Evolutionary conservation across 352 stramenopile species (phyloP).

Genomic region (Globisporangium parvum): DNA sequence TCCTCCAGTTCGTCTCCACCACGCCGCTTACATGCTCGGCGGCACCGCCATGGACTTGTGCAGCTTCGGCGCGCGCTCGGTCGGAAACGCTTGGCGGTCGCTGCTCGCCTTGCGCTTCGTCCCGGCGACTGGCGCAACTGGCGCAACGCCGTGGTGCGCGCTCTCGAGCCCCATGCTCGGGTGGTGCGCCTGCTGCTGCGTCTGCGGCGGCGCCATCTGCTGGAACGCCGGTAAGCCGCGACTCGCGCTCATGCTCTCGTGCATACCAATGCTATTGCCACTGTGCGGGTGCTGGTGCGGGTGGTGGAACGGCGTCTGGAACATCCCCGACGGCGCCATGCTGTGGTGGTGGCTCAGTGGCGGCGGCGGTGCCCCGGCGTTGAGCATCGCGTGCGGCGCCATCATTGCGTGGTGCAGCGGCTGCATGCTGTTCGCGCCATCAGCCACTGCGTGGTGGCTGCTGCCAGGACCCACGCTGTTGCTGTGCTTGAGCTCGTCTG

Average conservation of each 20-base stretch:
- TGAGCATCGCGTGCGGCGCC: slow-evolving; percentile 15
- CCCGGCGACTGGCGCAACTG: slow-evolving; percentile 18
- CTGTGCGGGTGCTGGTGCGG: slow-evolving; percentile 12
- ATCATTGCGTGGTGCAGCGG: slow-evolving; percentile 32
- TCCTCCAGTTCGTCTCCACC: not conserved
- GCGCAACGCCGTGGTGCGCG: not conserved
- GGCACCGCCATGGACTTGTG: slow-evolving; percentile 17
- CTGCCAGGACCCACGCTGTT: not conserved
- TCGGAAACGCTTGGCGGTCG: slow-evolving; percentile 12
- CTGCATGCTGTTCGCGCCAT: slow-evolving; percentile 10
- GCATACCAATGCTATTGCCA: too few species aligned
- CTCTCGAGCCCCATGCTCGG: slow-evolving; percentile 8
- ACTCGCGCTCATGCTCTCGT: slow-evolving; percentile 5
- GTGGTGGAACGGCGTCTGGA: slow-evolving; percentile 16
- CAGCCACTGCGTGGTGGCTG: slow-evolving; percentile 3
- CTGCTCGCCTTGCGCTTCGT: slow-evolving; percentile 42
- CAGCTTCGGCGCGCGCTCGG: slow-evolving; percentile 17
- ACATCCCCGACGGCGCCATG: slow-evolving; percentile 19
- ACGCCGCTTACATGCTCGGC: slow-evolving; percentile 5
- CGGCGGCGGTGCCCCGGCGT: too few species aligned
- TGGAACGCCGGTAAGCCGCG: slow-evolving; percentile 47
- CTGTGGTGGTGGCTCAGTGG: slow-evolving; percentile 16
- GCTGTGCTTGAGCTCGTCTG: slow-evolving; percentile 25
- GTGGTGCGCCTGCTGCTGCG: slow-evolving; percentile 20
- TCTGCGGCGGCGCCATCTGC: slow-evolving; percentile 29